Evolutionary conservation across 2,329 filamentous ascomycete genomes (phyloP), one percentile per base, ranked within the genome.

Genomic region (Microsporum canis): DNA sequence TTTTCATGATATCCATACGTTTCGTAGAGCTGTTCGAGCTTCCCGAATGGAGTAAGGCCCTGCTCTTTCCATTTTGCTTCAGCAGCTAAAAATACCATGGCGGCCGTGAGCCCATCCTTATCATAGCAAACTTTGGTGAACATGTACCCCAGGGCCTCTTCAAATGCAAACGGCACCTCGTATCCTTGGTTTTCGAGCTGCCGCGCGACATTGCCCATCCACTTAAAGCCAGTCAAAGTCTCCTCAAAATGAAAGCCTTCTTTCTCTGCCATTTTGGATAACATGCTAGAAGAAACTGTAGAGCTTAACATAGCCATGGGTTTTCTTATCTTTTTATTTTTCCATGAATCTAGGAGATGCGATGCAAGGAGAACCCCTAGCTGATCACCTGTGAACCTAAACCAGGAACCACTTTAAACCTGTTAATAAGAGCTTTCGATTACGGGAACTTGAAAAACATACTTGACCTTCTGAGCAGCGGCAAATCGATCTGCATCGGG

Each of bases 71-170:
- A 85, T 60, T 77, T 71, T 17, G 77, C 76, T 61, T 78, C 76
- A 0, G 82, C 82, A 10, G 78, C 77, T 3, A 86, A 71, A 68
- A 86, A 86, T 14, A 84, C 75, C 8, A 80, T 77, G 2, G 83
- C 81, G 1, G 83, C 83, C 4, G 81, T 78, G 61, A 87, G 80
- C 2, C 83, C 84, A 68, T 87, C 84, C 67, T 87, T 87, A 71
- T 87, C 84, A 65, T 82, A 80, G 43, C 83, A 83, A 1, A 85
- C 80, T 5, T 77, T 72, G 0, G 83, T 78, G 60, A 86, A 84
- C 84, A 86, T 86, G 70, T 85, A 87, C 0, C 84, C 84, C 27
- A 87, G 78, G 5, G 84, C 84, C 71, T 87, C 84, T 70, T 87
- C 84, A 65, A 83, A 87, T 1, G 83, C 83, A 66, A 80, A 86